Base-by-base conservation (phyloP, 352 stramenopile genomes). In the Thalassiosira gravida region DNA sequence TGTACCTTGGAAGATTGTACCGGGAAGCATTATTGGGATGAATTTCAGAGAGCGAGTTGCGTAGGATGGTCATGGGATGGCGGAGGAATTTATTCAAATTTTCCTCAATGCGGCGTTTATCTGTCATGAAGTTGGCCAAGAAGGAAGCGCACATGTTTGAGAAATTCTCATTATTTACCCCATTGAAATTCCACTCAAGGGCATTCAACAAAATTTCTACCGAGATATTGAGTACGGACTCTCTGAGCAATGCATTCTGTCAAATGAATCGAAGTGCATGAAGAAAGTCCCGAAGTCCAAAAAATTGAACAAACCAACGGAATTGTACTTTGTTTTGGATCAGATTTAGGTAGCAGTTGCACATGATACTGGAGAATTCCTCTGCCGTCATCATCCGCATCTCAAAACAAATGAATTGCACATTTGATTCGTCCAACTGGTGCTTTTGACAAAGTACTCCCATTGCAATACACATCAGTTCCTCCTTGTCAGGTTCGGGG, bases 161-260 rank as follows among this genome's bases (percentile, higher is more conserved):
- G 24, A 85, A 76, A 3, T 62, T 46, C 39, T 77, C 58, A 13
- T 70, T 59, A n/a, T 57, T 64, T 3, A 74, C 37, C 6, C 82
- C 82, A 62, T 80, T 86, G 22, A 89, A 85, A 46, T 88, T 89
- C 20, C 74, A n/a, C 49, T 86, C 82, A 1, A 89, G 24, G 18
- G 55, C 56, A 39, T 77, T 42, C 2, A 89, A 13, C 11, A 86
- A 22, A 0, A 69, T 24, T 37, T 77, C 5, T 39, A 37, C 35
- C 39, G 74, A 80, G 13, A 83, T 58, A 53, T 70, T 37, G 32
- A 83, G 66, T 3, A 66, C 47, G 18, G 37, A 35, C 9, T 55
- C 53, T 55, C 52, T 16, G 9, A 74, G 27, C 47, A 25, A 14
- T 29, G 42, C n/a, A 57, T 22, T 56, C 20, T 35, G 30, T 0